Evolutionary conservation across 176 grass and related monocot genomes (phyloP).

Genomic region (Oryza coarctata): DNA sequence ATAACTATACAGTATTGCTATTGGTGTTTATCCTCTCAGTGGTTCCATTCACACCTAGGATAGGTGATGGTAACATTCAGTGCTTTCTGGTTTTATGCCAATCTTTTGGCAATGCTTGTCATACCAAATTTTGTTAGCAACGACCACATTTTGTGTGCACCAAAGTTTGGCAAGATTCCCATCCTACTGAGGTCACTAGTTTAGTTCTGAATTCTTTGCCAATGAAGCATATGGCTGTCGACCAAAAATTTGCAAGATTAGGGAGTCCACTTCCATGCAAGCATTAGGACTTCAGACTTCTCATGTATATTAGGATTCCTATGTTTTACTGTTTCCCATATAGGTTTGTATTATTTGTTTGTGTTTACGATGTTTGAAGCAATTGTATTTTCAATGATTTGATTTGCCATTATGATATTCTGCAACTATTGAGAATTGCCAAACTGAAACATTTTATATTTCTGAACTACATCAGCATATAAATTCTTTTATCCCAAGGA

Average conservation of each 20-base stretch:
- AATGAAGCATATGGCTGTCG: not conserved
- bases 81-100: not conserved
- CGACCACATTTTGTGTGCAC: not conserved
- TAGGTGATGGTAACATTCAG: not conserved
- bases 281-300: not conserved
- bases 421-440: not conserved
- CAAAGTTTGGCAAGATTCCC: not conserved
- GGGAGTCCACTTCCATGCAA: not conserved
- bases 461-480: not conserved
- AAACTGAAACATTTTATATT: not conserved
- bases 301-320: no score
- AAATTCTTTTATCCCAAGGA: not conserved
- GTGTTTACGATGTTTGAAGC: not conserved
- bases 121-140: not conserved
- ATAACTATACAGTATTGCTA: not conserved
- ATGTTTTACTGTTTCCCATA: not conserved
- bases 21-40: not conserved
- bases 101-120: not conserved
- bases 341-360: not conserved
- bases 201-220: not conserved
- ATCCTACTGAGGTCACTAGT: not conserved
- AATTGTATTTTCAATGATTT: constrained; percentile 8
- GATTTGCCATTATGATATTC: not conserved
- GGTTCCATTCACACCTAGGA: not conserved
- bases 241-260: not conserved